Evolutionary conservation across 2,329 filamentous ascomycete species (phyloP).

Genomic region (Fusarium sacchari): DNA sequence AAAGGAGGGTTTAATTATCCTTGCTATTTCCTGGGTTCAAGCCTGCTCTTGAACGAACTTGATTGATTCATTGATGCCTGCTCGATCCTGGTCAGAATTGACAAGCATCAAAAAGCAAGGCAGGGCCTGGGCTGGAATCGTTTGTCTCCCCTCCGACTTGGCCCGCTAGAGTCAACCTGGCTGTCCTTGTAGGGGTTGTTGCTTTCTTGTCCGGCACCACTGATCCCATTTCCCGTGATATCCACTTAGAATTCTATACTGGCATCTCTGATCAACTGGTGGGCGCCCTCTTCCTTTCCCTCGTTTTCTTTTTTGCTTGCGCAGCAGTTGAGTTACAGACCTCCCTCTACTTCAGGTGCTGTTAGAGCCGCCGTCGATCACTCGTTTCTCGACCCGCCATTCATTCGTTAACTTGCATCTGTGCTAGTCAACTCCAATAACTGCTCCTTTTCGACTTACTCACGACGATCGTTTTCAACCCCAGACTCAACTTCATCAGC

Average conservation of each 20-base stretch:
- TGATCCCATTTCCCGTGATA: slow-evolving; percentile 8
- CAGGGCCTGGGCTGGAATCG: slow-evolving; percentile 13
- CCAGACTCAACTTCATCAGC: slow-evolving; percentile 4
- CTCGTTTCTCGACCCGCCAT: slow-evolving; percentile 33
- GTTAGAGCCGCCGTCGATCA: slow-evolving; percentile 40
- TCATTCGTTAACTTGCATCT: slow-evolving; percentile 4
- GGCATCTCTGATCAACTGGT: slow-evolving; percentile 22
- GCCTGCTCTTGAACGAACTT: background rate
- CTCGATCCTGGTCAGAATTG: background rate
- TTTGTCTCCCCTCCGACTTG: background rate
- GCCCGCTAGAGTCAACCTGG: background rate
- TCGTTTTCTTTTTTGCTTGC: slow-evolving; percentile 30
- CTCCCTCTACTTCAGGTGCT: slow-evolving; percentile 8
- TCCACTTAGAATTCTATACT: slow-evolving; percentile 19
- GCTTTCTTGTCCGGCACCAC: background rate
- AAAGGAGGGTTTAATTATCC: slow-evolving; percentile 24
- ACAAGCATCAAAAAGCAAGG: slow-evolving; percentile 4
- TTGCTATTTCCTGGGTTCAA: background rate
- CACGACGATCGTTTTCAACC: slow-evolving; percentile 31
- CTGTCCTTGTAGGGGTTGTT: background rate
- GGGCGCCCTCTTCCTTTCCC: slow-evolving; percentile 26
- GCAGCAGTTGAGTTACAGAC: slow-evolving; percentile 28
- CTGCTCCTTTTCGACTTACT: slow-evolving; percentile 15
- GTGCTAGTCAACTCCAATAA: background rate
- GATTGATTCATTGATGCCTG: background rate